Percentiles rank a stretch among this genome's conserved stretches.
Conservation (phyloP, 2,329 filamentous ascomycete genomes). For the Diaporthe vexans region DNA sequence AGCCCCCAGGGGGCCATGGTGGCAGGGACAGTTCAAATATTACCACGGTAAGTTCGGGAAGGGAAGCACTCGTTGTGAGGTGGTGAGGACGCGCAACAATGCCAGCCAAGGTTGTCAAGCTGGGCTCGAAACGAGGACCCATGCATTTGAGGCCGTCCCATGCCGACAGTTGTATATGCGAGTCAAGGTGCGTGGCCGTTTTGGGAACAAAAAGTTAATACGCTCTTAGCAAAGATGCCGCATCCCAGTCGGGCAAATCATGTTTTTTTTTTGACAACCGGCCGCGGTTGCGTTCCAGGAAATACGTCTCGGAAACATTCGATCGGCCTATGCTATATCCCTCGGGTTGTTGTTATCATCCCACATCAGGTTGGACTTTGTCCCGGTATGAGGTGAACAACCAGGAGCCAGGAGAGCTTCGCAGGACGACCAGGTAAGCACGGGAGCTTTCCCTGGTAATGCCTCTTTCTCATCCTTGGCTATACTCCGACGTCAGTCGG, state of each 20-base stretch:
- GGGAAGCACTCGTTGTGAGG: too few relatives aligned
- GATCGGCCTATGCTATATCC: slow-evolving; percentile 29
- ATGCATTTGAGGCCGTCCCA: slow-evolving; percentile 17
- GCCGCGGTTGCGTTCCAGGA: not conserved
- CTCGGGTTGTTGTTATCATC: not conserved
- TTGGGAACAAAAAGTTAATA: not conserved
- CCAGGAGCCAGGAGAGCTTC: not conserved
- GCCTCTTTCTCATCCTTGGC: not conserved
- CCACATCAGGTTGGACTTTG: not conserved
- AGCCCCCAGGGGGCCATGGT: not conserved
- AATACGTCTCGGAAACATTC: slow-evolving; percentile 27
- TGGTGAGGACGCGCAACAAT: not conserved
- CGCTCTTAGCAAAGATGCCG: not conserved
- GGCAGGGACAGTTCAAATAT: not conserved
- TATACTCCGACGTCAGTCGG: slow-evolving; percentile 30
- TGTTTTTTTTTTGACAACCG: slow-evolving; percentile 2
- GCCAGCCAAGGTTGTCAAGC: slow-evolving; percentile 4
- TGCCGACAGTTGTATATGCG: not conserved
- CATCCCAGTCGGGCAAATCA: slow-evolving; percentile 8
- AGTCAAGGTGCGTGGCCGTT: not conserved
- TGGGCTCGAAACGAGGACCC: slow-evolving; percentile 26
- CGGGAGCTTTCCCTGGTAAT: not conserved
- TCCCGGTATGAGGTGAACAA: not conserved
- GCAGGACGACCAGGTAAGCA: slow-evolving; percentile 2
- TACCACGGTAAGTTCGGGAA: not conserved